Evolutionary conservation across 2,329 filamentous ascomycete genomes (phyloP).

Genomic region (Aspergillus sp.): DNA sequence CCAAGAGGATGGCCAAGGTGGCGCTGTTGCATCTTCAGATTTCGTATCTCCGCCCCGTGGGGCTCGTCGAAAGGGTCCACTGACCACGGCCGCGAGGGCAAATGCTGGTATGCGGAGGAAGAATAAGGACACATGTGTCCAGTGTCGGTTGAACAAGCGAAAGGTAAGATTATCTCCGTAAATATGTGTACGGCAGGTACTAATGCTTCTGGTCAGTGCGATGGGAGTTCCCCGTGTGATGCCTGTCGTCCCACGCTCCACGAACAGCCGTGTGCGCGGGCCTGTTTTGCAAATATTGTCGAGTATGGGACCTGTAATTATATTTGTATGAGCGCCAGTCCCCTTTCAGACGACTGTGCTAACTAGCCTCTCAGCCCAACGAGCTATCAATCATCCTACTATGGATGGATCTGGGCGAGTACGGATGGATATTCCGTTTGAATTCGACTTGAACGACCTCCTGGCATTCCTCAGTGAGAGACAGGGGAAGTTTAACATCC

Average conservation of each 20-base stretch:
- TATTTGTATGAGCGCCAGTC: constrained; percentile 27
- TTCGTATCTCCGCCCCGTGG: constrained; percentile 34
- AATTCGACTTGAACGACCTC: constrained; percentile 31
- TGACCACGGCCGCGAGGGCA: constrained; percentile 30
- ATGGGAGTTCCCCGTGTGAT: constrained; percentile 34
- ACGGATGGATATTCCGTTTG: constrained; percentile 32
- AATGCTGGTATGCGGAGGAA: constrained; percentile 35
- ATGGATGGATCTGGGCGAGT: constrained; percentile 25
- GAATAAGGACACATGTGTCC: constrained; percentile 37
- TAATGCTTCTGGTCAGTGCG: constrained; percentile 23
- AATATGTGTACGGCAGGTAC: background rate
- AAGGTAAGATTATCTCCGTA: constrained; percentile 23
- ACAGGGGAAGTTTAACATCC: constrained; percentile 35
- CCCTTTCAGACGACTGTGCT: constrained; percentile 6
- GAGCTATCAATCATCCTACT: constrained; percentile 34
- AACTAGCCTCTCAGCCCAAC: constrained; percentile 29
- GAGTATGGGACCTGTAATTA: constrained; percentile 38
- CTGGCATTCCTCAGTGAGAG: constrained; percentile 29
- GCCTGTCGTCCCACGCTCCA: constrained; percentile 34
- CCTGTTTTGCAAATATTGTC: constrained; percentile 37
- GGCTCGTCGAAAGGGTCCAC: constrained; percentile 34
- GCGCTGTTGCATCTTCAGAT: constrained; percentile 32
- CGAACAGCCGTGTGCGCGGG: constrained; percentile 35
- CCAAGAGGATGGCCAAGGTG: constrained; percentile 35
- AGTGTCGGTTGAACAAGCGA: constrained; percentile 36